Evolutionary conservation across 306 rosid genomes (phyloP).

Genomic region (Astragalus membranaceus): DNA sequence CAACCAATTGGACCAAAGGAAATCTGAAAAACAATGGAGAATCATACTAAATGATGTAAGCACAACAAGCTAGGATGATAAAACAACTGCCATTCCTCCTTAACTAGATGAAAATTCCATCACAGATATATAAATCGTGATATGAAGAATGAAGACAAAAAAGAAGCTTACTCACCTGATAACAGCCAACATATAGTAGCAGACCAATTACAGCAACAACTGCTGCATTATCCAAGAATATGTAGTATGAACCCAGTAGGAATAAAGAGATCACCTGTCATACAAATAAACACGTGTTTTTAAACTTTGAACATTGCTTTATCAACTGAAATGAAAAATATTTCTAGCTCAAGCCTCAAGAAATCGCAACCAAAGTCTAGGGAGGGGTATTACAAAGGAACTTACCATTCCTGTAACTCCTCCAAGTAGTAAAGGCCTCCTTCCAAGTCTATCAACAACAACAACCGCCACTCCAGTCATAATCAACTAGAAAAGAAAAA

Average conservation of each 20-base stretch:
- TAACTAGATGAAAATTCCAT: neutral
- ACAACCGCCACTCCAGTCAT: constrained; percentile 90
- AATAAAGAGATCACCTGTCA: constrained; percentile 78
- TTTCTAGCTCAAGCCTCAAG: no score
- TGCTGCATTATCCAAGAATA: constrained; percentile 52
- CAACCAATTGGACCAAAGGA: constrained; percentile 99
- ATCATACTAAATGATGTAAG: neutral
- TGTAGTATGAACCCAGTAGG: constrained; percentile 86
- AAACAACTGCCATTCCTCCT: no score
- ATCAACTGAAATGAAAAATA: no score
- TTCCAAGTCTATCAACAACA: constrained; percentile 78
- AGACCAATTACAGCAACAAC: constrained; percentile 72
- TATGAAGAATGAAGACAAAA: constrained; percentile 10
- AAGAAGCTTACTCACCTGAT: constrained; percentile 59
- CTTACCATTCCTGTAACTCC: constrained; percentile 94
- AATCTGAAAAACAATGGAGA: constrained; percentile 48
- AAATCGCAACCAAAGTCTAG: neutral
- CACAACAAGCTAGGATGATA: neutral
- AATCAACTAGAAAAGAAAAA: constrained; percentile 50
- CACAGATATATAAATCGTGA: neutral
- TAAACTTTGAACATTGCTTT: constrained; percentile 4
- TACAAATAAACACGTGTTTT: neutral
- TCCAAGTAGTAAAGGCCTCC: constrained; percentile 89
- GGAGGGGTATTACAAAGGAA: neutral
- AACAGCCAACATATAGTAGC: constrained; percentile 81